Conservation (phyloP, 1,284 basidiomycete species). For the Apiotrichum sp. region DNA sequence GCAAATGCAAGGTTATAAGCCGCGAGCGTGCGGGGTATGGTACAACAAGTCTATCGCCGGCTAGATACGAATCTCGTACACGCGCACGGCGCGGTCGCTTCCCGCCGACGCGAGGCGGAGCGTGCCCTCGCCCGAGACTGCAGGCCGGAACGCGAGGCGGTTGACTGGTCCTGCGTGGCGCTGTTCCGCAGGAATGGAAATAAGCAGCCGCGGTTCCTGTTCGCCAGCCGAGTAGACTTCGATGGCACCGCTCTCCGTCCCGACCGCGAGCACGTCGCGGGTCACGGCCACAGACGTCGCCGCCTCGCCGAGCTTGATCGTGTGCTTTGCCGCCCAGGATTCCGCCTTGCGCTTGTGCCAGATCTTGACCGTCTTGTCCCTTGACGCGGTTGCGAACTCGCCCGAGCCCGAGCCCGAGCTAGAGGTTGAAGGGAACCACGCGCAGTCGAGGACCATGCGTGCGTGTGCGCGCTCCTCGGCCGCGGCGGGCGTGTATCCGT, state of each 20-base stretch:
- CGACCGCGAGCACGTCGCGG: conserved; percentile 41
- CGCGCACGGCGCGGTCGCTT: conserved; percentile 47
- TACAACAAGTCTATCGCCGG: no score
- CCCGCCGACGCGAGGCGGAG: conserved; percentile 44
- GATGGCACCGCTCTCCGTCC: conserved; percentile 45
- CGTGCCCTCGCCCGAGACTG: not conserved
- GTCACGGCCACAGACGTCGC: conserved; percentile 44
- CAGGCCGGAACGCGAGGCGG: conserved; percentile 38
- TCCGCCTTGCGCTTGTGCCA: conserved; percentile 1
- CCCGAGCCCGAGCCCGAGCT: conserved; percentile 32
- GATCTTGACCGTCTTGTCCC: conserved; percentile 79
- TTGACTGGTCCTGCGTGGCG: conserved; percentile 45
- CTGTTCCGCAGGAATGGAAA: conserved; percentile 19
- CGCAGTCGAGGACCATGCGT: conserved; percentile 92
- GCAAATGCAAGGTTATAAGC: no score
- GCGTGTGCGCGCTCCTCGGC: conserved; percentile 75
- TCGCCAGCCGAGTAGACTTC: conserved; percentile 25
- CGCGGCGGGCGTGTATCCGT: conserved; percentile 56
- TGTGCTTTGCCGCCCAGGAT: conserved; percentile 6
- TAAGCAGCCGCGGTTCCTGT: conserved; percentile 2
- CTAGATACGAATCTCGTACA: conserved; percentile 25
- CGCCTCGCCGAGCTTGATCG: conserved; percentile 42
- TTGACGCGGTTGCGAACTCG: conserved; percentile 84
- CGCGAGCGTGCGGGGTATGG: no score
- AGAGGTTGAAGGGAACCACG: conserved; percentile 56